Conservation (phyloP, 2,329 filamentous ascomycete genomes). For the Annulohypoxylon truncatum region DNA sequence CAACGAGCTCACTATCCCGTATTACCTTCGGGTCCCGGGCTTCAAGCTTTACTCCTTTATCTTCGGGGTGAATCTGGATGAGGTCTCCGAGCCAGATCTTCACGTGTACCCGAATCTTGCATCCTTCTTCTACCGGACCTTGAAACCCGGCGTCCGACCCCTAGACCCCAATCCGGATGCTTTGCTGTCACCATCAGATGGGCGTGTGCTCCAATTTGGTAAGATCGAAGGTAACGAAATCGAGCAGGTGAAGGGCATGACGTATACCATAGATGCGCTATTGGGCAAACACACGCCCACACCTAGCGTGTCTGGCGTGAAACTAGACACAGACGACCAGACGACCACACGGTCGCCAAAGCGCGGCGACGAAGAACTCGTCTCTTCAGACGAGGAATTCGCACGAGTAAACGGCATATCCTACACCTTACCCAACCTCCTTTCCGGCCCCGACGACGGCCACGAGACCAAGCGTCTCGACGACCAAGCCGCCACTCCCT, state of each 20-base stretch:
- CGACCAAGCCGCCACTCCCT: conserved; percentile 79
- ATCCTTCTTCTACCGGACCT: conserved; percentile 94
- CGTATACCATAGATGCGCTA: conserved; percentile 93
- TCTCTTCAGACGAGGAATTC: conserved; percentile 90
- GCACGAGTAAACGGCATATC: conserved; percentile 94
- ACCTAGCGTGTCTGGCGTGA: conserved; percentile 62
- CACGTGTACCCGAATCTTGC: conserved; percentile 92
- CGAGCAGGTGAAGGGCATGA: conserved; percentile 98
- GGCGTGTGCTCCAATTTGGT: conserved; percentile 90
- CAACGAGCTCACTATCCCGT: conserved; percentile 89
- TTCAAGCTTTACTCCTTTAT: conserved; percentile 92
- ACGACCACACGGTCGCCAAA: conserved; percentile 41
- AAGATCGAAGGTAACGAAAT: conserved; percentile 93
- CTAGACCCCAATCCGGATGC: conserved; percentile 84
- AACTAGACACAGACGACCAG: conserved; percentile 45
- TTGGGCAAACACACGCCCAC: conserved; percentile 75
- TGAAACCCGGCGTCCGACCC: conserved; percentile 89
- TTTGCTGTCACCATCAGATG: conserved; percentile 89
- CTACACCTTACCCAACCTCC: conserved; percentile 88
- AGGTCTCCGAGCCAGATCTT: conserved; percentile 89
- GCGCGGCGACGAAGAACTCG: conserved; percentile 69
- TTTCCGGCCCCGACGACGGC: conserved; percentile 71
- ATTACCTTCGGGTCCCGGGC: conserved; percentile 86
- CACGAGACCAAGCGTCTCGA: conserved; percentile 58
- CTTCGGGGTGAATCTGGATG: conserved; percentile 90